These are phyloP conservation scores for Dunaliella sp. DNA, from an alignment of 139 green algal species.

Conservation along the genomic window DNA sequence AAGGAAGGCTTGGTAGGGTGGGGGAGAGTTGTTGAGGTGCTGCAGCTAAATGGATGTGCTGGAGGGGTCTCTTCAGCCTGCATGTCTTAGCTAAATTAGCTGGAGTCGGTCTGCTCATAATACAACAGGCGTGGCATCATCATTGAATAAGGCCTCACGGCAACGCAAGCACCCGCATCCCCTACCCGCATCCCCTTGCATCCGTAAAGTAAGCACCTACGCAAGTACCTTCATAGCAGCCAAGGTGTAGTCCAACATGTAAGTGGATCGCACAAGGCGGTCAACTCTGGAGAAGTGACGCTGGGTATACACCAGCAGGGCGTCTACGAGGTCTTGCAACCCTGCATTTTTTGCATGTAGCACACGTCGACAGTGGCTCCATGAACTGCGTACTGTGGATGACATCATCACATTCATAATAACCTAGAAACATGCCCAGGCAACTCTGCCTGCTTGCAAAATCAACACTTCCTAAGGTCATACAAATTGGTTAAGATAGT, in stretches of 20 bases:
- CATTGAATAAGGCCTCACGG: neutral
- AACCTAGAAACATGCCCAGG: no score
- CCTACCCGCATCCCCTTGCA: no score
- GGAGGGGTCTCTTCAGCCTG: neutral
- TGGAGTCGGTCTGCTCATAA: no score
- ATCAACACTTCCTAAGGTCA: no score
- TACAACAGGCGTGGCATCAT: neutral
- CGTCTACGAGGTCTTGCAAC: slow-evolving; percentile 69
- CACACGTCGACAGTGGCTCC: no score
- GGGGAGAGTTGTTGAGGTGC: no score
- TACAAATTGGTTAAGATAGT: no score
- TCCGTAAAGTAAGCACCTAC: neutral
- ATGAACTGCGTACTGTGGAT: no score
- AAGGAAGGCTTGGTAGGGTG: no score
- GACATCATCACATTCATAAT: no score
- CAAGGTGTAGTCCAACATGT: slow-evolving; percentile 86
- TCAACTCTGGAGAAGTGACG: slow-evolving; percentile 79
- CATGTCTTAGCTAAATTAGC: neutral
- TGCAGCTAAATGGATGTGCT: neutral
- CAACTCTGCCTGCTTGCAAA: no score
- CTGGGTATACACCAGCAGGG: slow-evolving; percentile 77
- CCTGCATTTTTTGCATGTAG: no score
- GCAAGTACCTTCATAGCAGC: slow-evolving; percentile 64
- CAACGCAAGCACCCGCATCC: neutral
- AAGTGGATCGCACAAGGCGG: slow-evolving; percentile 73